Percentiles rank a stretch among this genome's conserved stretches.
phyloP scores from a whole-genome alignment of 805 yeast genomes.

The Schwanniomyces vanrijiae region DNA sequence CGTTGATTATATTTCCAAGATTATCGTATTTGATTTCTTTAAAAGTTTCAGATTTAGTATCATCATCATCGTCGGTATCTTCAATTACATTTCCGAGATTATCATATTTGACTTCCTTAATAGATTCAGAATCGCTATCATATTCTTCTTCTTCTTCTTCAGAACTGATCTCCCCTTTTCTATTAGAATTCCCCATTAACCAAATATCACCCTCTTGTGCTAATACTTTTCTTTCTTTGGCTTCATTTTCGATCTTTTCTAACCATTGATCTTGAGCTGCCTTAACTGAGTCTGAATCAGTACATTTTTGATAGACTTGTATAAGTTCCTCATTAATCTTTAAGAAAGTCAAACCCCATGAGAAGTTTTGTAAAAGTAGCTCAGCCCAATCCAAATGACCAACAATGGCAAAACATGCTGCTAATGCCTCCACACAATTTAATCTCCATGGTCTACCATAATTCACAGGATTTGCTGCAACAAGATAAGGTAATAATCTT shows the following conservation, averaged over 20 bases:
- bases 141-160: slow-evolving; percentile 10
- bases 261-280: slow-evolving; percentile 77
- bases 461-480: slow-evolving; percentile 96
- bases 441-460: slow-evolving; percentile 95
- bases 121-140: slow-evolving; percentile 9
- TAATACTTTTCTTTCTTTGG: slow-evolving; percentile 56
- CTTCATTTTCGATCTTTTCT: slow-evolving; percentile 64
- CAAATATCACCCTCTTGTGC: slow-evolving; percentile 62
- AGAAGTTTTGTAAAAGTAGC: slow-evolving; percentile 70
- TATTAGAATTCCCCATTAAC: slow-evolving; percentile 77
- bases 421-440: slow-evolving; percentile 96
- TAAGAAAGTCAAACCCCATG: slow-evolving; percentile 92
- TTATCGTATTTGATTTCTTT: slow-evolving; percentile 14
- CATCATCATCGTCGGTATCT: slow-evolving; percentile 2
- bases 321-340: slow-evolving; percentile 78
- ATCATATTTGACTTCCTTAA: slow-evolving; percentile 15
- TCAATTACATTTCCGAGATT: slow-evolving; percentile 17
- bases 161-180: slow-evolving; percentile 17
- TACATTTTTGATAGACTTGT: slow-evolving; percentile 72
- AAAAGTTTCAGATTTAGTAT: slow-evolving; percentile 3
- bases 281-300: slow-evolving; percentile 73
- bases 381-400: slow-evolving; percentile 91
- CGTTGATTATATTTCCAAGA: slow-evolving; percentile 18
- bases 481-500: slow-evolving; percentile 83
- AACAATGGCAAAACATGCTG: slow-evolving; percentile 94